Evolutionary conservation across 139 green algal species (phyloP), one percentile per base, ranked within the genome.

Genomic region (Trebouxia sp.): DNA sequence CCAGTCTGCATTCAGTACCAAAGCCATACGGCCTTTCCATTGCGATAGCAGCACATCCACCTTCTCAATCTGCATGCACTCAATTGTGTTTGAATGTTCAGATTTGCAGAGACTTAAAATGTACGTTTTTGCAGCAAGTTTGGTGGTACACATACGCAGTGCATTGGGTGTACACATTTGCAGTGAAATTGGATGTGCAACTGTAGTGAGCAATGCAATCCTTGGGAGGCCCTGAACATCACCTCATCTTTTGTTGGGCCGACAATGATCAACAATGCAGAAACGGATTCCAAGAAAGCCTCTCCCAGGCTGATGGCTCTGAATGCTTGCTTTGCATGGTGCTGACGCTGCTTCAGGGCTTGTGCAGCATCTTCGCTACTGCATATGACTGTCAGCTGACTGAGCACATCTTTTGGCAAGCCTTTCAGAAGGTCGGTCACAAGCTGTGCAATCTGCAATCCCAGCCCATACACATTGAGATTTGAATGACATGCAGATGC

Each of bases 31-130:
- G 0, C 80, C 84, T 1, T n/a, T 35, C 85, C 87, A 91, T n/a
- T 89, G 85, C 20, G 83, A 77, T 50, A 93, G 56, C 38, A 93
- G 78, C 83, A 90, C 87, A 75, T 93, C 87, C 43, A 88, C 77
- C 66, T 90, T 83, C 6, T 85, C 87, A 30, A 91, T 82, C 89
- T 92, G 89, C 26, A 77, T 28, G 32, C 32, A 45, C 7, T 5
- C 65, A 74, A 48, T 17, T n/a, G n/a, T n/a, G n/a, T n/a, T n/a
- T n/a, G n/a, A n/a, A n/a, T n/a, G n/a, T n/a, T n/a, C n/a, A n/a
- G n/a, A n/a, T n/a, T n/a, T n/a, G n/a, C n/a, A n/a, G n/a, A n/a
- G n/a, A n/a, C n/a, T n/a, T n/a, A n/a, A n/a, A n/a, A n/a, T n/a
- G n/a, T n/a, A n/a, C n/a, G n/a, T n/a, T n/a, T n/a, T n/a, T n/a